phyloP scores from a whole-genome alignment of 345 rosid species.

The Citrus sp. region DNA sequence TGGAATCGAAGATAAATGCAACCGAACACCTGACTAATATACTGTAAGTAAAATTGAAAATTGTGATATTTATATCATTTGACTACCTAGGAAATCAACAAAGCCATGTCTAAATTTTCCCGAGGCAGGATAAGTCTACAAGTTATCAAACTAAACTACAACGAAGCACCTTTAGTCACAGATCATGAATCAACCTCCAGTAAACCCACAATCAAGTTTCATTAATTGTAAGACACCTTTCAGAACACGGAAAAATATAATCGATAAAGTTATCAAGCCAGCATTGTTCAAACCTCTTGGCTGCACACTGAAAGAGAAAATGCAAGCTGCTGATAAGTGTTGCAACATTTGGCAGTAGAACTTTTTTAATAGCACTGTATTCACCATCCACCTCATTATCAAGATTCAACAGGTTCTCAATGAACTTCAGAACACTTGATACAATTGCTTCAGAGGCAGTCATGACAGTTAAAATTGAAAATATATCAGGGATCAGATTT shows the following conservation, averaged over 20 bases:
- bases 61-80: background rate
- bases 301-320: constrained; percentile 47
- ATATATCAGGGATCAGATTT: constrained; percentile 74
- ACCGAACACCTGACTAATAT: background rate
- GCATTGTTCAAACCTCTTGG: constrained; percentile 54
- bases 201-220: too few species aligned
- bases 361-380: constrained; percentile 29
- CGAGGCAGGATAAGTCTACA: background rate
- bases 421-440: constrained; percentile 63
- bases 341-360: constrained; percentile 56
- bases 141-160: background rate
- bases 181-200: background rate
- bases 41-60: too few species aligned
- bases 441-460: constrained; percentile 83
- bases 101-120: background rate
- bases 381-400: constrained; percentile 54
- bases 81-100: background rate
- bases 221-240: background rate
- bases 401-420: constrained; percentile 75
- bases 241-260: background rate
- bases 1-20: background rate
- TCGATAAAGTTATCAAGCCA: background rate
- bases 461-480: constrained; percentile 60
- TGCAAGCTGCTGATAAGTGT: constrained; percentile 68
- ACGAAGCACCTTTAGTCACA: background rate